A percentile compares a stretch with the other conserved stretches of the same genome.
These are phyloP conservation scores for Phaeosphaeria sp. DNA, from an alignment of 2,329 filamentous ascomycete species.

Conservation along the genomic window DNA sequence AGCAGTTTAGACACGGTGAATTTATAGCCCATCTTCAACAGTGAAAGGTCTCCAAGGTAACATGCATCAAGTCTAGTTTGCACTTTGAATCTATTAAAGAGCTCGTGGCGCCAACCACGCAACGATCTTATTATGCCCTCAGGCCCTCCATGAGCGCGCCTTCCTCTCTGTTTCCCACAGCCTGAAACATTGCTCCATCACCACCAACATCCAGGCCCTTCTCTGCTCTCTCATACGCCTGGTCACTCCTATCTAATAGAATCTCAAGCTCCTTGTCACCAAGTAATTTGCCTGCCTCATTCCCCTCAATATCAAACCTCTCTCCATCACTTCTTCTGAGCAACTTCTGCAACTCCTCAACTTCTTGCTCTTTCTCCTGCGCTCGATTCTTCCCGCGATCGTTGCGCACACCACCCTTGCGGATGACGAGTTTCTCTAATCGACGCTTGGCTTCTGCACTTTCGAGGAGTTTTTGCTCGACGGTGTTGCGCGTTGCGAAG, in stretches of 20 bases:
- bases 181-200: constrained; percentile 65
- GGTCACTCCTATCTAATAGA: constrained; percentile 75
- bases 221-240: constrained; percentile 75
- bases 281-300: constrained; percentile 70
- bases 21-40: too few relatives aligned
- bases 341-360: constrained; percentile 56
- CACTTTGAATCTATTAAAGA: neutral
- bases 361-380: constrained; percentile 50
- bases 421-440: constrained; percentile 92
- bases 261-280: constrained; percentile 78
- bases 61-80: neutral
- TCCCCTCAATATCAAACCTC: constrained; percentile 61
- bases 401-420: constrained; percentile 75
- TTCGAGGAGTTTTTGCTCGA: constrained; percentile 85
- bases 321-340: constrained; percentile 70
- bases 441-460: constrained; percentile 91
- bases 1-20: too few relatives aligned
- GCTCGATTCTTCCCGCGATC: constrained; percentile 62
- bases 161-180: constrained; percentile 78
- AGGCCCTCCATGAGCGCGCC: constrained; percentile 58
- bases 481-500: constrained; percentile 88
- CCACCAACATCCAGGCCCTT: constrained; percentile 76
- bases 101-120: neutral
- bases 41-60: too few relatives aligned
- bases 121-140: constrained; percentile 35